A percentile compares a stretch with the other conserved stretches of the same genome.
These are phyloP conservation scores for Calonectria hongkongensis DNA, from an alignment of 2,329 filamentous ascomycete genomes.

Conservation along the genomic window DNA sequence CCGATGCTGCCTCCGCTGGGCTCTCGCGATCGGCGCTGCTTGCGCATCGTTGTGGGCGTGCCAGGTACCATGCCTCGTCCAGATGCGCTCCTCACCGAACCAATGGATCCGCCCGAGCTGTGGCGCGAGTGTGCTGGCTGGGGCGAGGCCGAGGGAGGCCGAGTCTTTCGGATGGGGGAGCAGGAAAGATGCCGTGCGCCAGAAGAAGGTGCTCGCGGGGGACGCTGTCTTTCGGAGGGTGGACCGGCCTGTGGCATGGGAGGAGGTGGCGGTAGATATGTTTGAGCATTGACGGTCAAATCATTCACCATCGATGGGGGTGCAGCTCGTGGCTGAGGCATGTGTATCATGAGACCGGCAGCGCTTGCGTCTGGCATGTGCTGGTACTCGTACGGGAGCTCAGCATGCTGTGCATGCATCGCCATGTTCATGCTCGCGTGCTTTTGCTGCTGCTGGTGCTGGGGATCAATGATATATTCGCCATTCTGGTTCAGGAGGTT, in stretches of 20 bases:
- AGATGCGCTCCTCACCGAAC: slow-evolving; percentile 60
- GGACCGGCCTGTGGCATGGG: slow-evolving; percentile 51
- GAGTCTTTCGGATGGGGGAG: slow-evolving; percentile 65
- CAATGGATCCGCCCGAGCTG: slow-evolving; percentile 62
- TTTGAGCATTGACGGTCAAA: slow-evolving; percentile 58
- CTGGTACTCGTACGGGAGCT: slow-evolving; percentile 64
- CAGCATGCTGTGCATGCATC: slow-evolving; percentile 64
- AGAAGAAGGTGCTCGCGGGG: slow-evolving; percentile 72
- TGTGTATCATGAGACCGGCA: slow-evolving; percentile 71
- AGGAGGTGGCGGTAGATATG: slow-evolving; percentile 60
- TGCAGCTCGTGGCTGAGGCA: slow-evolving; percentile 67
- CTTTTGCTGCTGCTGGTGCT: slow-evolving; percentile 59
- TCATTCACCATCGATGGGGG: slow-evolving; percentile 62
- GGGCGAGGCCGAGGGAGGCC: slow-evolving; percentile 63
- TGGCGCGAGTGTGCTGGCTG: slow-evolving; percentile 63
- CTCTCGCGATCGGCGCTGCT: slow-evolving; percentile 62
- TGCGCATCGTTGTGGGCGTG: slow-evolving; percentile 63
- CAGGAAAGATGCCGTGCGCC: slow-evolving; percentile 69
- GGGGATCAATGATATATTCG: slow-evolving; percentile 51
- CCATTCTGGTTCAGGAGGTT: slow-evolving; percentile 56
- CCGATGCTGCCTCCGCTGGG: slow-evolving; percentile 56
- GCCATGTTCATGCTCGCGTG: slow-evolving; percentile 63
- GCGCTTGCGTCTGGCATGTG: slow-evolving; percentile 56
- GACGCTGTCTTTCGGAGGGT: slow-evolving; percentile 63
- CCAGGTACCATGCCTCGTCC: slow-evolving; percentile 61